Percentiles rank a stretch among this genome's conserved stretches.
phyloP scores from a whole-genome alignment of 2,329 filamentous ascomycete species.

The Albophoma yamanashiensis region DNA sequence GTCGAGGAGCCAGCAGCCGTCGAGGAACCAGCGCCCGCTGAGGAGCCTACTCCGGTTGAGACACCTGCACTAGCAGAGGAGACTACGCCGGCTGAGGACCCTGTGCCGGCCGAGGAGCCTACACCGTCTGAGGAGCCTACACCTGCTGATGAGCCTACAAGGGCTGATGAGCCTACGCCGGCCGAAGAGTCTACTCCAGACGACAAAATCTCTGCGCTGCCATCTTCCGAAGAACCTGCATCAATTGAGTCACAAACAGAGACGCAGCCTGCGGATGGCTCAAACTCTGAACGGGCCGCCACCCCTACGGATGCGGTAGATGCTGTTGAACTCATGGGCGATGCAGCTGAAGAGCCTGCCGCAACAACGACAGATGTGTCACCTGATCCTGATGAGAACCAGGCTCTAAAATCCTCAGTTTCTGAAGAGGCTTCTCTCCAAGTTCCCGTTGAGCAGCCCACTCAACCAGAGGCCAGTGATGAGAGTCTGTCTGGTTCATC shows the following conservation, averaged over 20 bases:
- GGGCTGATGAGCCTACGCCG: neutral
- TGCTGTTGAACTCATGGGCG: neutral
- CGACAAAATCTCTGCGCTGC: neutral
- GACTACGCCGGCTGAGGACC: neutral
- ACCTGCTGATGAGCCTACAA: neutral
- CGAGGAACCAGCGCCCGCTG: neutral
- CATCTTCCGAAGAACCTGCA: neutral
- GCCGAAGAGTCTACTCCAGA: neutral
- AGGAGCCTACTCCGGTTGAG: too few relatives aligned
- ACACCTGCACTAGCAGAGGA: neutral
- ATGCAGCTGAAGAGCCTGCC: neutral
- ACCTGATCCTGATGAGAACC: neutral
- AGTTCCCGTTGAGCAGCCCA: neutral
- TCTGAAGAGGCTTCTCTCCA: neutral
- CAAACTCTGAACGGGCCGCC: neutral
- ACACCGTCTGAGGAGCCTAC: neutral
- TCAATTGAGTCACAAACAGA: neutral
- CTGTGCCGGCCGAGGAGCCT: too few relatives aligned
- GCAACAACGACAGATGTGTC: neutral
- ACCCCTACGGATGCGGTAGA: neutral
- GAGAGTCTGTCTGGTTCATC: neutral
- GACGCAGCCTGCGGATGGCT: neutral
- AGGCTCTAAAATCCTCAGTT: neutral
- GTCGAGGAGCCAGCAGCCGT: neutral
- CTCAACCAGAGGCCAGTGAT: neutral